Evolutionary conservation across 2,329 filamentous ascomycete species (phyloP), one percentile per base, ranked within the genome.

Genomic region (Fusarium bactridioides): DNA sequence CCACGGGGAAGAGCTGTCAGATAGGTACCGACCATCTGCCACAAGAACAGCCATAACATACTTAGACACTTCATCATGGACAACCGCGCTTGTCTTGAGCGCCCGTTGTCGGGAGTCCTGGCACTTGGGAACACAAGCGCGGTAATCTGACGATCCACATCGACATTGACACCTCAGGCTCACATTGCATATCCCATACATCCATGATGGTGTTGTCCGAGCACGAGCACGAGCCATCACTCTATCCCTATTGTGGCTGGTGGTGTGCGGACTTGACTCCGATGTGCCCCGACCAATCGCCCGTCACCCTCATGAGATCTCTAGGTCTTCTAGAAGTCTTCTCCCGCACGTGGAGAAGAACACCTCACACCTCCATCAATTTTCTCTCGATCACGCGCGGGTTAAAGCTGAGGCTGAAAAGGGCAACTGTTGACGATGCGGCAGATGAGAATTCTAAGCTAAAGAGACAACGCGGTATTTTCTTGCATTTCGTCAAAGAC

Each of bases 271-370:
- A 19, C 25, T 43, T 12, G 27, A 23, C 54, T 55, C 65, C 23
- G 65, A 55, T 12, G 38, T 55, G 19, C 56, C 56, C 37, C 43
- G 48, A 23, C 70, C 70, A 72, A 72, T 73, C 53, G 61, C 56
- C 31, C 19, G 11, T 21, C 21, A 37, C 31, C 23, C 27, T 44
- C 31, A 44, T 40, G 50, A 51, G 58, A 58, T 69, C 55, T 75
- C 75, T 68, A 48, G 58, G 57, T 45, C 61, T 77, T 77, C 75
- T 74, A 75, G 75, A 77, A 77, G 37, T 43, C 67, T 77, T 77
- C 75, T 77, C 67, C 72, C 67, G 74, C 74, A 61, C 59, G 31
- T 69, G 72, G 73, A 63, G 61, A 62, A 47, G 31, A 27, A 53
- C 35, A 38, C 50, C 51, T 56, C 60, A 65, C 57, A 54, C 45